phyloP scores from a whole-genome alignment of 352 stramenopile genomes.

The Globisporangium apiculatum region DNA sequence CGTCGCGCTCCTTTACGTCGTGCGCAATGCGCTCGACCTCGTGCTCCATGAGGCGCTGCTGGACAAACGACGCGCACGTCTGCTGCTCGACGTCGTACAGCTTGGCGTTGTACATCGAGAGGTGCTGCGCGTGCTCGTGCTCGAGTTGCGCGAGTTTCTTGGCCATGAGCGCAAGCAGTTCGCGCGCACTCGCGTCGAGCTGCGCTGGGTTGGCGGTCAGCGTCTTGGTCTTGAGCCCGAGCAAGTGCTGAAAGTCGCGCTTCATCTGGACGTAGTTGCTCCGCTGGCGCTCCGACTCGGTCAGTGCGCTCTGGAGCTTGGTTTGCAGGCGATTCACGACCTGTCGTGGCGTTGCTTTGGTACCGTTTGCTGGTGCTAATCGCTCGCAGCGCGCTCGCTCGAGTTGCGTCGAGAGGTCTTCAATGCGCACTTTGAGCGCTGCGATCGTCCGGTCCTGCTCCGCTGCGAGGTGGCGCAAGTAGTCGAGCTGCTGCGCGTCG shows the following conservation, averaged over 20 bases:
- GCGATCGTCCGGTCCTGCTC: conserved; percentile 48
- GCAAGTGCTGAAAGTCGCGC: conserved; percentile 35
- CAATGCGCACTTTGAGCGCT: conserved; percentile 32
- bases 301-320: conserved; percentile 30
- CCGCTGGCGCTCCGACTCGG: conserved; percentile 35
- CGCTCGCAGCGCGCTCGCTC: not conserved
- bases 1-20: conserved; percentile 38
- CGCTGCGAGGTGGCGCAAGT: conserved; percentile 33
- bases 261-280: conserved; percentile 41
- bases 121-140: conserved; percentile 24
- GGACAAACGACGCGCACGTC: conserved; percentile 43
- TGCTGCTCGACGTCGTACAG: conserved; percentile 49
- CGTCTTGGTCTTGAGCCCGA: conserved; percentile 35
- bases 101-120: conserved; percentile 38
- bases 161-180: conserved; percentile 37
- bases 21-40: conserved; percentile 32
- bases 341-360: conserved; percentile 12
- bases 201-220: conserved; percentile 24
- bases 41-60: conserved; percentile 34
- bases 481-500: conserved; percentile 37
- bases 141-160: conserved; percentile 32
- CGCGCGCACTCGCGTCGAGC: conserved; percentile 23
- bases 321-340: conserved; percentile 22
- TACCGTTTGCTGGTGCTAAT: not conserved
- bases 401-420: conserved; percentile 27